Evolutionary conservation across 768 basidiomycete species (phyloP).

Genomic region (Phlebiopsis flavidoalba): DNA sequence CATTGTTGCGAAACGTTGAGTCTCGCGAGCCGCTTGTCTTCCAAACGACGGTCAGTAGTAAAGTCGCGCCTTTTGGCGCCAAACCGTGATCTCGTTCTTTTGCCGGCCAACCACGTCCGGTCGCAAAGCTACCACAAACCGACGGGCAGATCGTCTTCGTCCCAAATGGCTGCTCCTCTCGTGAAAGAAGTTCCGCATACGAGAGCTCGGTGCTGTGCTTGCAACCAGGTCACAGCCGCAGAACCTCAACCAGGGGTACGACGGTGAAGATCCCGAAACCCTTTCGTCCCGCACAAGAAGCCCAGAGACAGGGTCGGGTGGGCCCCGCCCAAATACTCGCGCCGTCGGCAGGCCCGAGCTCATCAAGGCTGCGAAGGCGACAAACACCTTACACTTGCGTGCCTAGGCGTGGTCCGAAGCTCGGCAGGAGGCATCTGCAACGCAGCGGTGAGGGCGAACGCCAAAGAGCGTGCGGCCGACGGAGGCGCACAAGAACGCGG

Average conservation of each 20-base stretch:
- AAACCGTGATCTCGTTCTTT: too few relatives aligned
- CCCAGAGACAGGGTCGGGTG: conserved; percentile 55
- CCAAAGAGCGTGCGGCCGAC: not conserved
- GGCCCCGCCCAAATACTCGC: conserved; percentile 65
- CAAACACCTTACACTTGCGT: conserved; percentile 52
- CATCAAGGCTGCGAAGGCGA: conserved; percentile 61
- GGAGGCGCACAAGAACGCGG: conserved; percentile 2
- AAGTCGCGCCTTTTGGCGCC: too few relatives aligned
- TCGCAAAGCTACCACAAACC: too few relatives aligned
- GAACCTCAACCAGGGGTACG: not conserved
- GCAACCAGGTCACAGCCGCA: conserved; percentile 12
- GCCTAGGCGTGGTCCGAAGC: conserved; percentile 68
- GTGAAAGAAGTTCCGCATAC: conserved; percentile 42
- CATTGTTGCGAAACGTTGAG: too few relatives aligned
- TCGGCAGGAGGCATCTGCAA: conserved; percentile 17
- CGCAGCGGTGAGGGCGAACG: not conserved
- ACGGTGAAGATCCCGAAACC: conserved; percentile 39
- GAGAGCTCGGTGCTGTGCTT: conserved; percentile 36
- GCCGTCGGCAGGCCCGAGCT: conserved; percentile 76
- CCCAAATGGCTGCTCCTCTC: conserved; percentile 23
- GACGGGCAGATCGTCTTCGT: not conserved
- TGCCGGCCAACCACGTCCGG: too few relatives aligned
- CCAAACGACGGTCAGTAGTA: too few relatives aligned
- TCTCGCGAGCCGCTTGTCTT: too few relatives aligned
- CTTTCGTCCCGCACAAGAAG: conserved; percentile 64